These are phyloP conservation scores for Macroventuria anomochaeta DNA, from an alignment of 2,329 filamentous ascomycete genomes.

Conservation along the genomic window DNA sequence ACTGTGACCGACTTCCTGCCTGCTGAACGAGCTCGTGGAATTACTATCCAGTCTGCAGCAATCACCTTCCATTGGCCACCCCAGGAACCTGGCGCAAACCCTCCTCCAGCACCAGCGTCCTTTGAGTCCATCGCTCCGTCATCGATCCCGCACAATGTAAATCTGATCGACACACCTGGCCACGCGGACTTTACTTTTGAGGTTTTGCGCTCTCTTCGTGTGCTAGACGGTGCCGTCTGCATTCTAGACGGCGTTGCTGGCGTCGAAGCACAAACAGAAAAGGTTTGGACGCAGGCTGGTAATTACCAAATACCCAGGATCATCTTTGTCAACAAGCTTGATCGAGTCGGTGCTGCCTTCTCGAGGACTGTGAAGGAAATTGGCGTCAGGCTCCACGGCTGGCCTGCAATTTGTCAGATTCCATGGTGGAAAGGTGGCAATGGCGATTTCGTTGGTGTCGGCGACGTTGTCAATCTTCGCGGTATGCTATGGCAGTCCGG, in stretches of 20 bases:
- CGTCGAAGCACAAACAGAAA: conserved; percentile 95
- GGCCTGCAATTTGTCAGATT: conserved; percentile 92
- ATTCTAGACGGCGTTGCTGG: conserved; percentile 91
- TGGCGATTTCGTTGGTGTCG: conserved; percentile 80
- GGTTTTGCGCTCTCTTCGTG: conserved; percentile 85
- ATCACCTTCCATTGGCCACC: conserved; percentile 95
- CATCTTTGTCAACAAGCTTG: conserved; percentile 83
- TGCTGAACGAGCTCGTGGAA: conserved; percentile 87
- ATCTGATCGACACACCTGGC: conserved; percentile 86
- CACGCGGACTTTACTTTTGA: conserved; percentile 98
- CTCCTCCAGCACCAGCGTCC: conserved; percentile 34
- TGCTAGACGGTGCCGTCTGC: conserved; percentile 89
- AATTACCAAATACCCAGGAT: conserved; percentile 84
- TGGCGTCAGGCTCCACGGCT: conserved; percentile 76
- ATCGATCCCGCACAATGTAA: conserved; percentile 59
- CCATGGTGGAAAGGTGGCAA: conserved; percentile 84
- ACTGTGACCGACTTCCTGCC: conserved; percentile 97
- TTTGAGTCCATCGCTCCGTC: conserved; percentile 54
- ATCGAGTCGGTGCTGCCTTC: conserved; percentile 82
- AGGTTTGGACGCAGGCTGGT: conserved; percentile 91
- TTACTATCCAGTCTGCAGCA: conserved; percentile 96
- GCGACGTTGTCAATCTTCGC: conserved; percentile 78
- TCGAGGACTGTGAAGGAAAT: conserved; percentile 85
- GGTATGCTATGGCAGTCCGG: conserved; percentile 76
- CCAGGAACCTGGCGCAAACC: conserved; percentile 48